These are phyloP conservation scores for Papiliotrema nemorosa DNA, from an alignment of 1,284 basidiomycete species.

Conservation along the genomic window DNA sequence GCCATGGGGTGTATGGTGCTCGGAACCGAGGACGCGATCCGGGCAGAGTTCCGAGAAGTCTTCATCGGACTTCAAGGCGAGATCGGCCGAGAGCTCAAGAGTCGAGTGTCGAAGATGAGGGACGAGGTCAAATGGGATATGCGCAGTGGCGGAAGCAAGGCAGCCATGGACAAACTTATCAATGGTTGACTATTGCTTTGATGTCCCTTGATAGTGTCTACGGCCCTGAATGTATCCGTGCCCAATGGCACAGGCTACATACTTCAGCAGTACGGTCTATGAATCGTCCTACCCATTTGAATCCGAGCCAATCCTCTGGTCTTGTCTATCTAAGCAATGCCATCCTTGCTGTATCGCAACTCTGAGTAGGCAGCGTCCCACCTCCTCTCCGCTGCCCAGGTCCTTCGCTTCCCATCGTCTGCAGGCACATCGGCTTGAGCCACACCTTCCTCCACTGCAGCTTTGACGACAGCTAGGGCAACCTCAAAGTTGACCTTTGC, in stretches of 20 bases:
- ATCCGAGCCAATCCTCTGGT: neutral
- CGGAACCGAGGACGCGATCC: neutral
- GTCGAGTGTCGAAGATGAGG: neutral
- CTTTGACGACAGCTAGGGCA: slow-evolving; percentile 69
- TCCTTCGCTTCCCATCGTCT: slow-evolving; percentile 58
- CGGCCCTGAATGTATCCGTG: neutral
- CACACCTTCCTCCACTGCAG: slow-evolving; percentile 67
- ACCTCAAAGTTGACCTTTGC: slow-evolving; percentile 70
- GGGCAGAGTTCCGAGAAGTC: neutral
- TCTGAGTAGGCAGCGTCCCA: slow-evolving; percentile 59
- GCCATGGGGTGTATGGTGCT: neutral
- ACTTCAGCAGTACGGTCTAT: neutral
- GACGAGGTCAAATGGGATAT: neutral
- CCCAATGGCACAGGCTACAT: neutral
- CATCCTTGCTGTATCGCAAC: slow-evolving; percentile 63
- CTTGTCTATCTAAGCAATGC: slow-evolving; percentile 25
- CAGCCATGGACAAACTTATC: neutral
- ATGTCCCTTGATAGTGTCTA: no score
- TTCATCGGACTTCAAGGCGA: neutral
- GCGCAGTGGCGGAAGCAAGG: neutral
- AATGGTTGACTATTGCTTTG: no score
- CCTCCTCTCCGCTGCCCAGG: slow-evolving; percentile 36
- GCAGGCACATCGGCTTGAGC: slow-evolving; percentile 58
- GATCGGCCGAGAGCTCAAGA: neutral
- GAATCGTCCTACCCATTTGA: neutral